phyloP scores from a whole-genome alignment of 352 stramenopile genomes.

The Phytophthora podocarpi region DNA sequence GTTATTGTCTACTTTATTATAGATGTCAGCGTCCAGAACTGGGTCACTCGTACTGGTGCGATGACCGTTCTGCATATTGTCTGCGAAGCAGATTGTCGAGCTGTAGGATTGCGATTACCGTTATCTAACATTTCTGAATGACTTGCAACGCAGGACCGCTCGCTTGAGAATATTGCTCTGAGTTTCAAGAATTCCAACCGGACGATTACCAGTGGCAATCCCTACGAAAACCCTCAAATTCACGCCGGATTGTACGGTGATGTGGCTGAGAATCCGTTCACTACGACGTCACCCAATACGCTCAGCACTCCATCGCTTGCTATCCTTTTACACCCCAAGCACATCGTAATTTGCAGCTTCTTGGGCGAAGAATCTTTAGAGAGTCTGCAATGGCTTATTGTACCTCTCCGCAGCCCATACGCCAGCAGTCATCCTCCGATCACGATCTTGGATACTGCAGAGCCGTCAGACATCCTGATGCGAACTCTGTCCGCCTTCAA shows the following conservation, averaged over 20 bases:
- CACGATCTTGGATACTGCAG: constrained; percentile 77
- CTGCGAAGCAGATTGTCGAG: no score
- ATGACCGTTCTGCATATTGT: neutral
- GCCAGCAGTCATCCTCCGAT: constrained; percentile 63
- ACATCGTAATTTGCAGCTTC: constrained; percentile 88
- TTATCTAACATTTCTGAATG: neutral
- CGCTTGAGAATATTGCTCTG: constrained; percentile 62
- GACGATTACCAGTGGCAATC: constrained; percentile 41
- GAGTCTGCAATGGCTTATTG: constrained; percentile 79
- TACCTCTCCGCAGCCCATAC: constrained; percentile 64
- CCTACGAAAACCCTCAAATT: constrained; percentile 47
- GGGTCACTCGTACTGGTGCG: constrained; percentile 59
- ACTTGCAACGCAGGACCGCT: constrained; percentile 52
- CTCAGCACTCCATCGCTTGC: constrained; percentile 61
- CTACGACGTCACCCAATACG: neutral
- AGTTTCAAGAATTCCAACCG: constrained; percentile 44
- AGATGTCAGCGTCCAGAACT: constrained; percentile 42
- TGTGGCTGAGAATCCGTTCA: neutral
- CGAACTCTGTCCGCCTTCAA: constrained; percentile 54
- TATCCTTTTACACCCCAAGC: constrained; percentile 63
- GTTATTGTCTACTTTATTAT: neutral
- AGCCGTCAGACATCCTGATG: constrained; percentile 59
- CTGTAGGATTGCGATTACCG: neutral
- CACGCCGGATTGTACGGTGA: constrained; percentile 24
- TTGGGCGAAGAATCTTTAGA: constrained; percentile 76